phyloP scores from a whole-genome alignment of 805 yeast genomes.

The Candida loeiensis region DNA sequence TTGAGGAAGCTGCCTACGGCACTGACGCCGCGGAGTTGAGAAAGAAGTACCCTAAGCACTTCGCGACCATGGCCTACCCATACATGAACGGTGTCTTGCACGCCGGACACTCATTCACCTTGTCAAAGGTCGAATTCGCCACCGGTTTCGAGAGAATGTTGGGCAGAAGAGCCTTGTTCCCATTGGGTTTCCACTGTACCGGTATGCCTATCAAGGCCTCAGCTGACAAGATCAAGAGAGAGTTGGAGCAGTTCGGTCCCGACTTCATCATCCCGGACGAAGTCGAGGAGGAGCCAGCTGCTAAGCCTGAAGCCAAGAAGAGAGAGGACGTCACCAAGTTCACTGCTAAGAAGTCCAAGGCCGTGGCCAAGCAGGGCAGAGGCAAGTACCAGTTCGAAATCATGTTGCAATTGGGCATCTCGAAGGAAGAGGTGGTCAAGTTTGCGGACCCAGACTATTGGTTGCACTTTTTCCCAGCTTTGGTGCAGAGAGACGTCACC shows the following conservation, averaged over 20 bases:
- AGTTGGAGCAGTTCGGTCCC: constrained; percentile 83
- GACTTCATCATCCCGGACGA: constrained; percentile 65
- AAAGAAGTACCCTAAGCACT: constrained; percentile 76
- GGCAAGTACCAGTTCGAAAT: constrained; percentile 94
- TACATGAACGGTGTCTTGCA: constrained; percentile 98
- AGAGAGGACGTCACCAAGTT: constrained; percentile 85
- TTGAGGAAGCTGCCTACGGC: constrained; percentile 49
- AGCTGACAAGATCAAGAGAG: constrained; percentile 93
- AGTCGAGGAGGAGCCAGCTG: constrained; percentile 37
- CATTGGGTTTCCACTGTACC: constrained; percentile 98
- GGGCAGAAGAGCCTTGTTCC: constrained; percentile 89
- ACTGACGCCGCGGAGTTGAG: constrained; percentile 65
- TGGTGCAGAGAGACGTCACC: constrained; percentile 76
- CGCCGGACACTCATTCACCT: constrained; percentile 95
- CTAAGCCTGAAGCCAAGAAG: constrained; percentile 17
- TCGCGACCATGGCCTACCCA: constrained; percentile 96
- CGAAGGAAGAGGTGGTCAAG: constrained; percentile 74
- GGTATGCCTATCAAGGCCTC: constrained; percentile 98
- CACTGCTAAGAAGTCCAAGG: constrained; percentile 89
- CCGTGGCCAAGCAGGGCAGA: constrained; percentile 88
- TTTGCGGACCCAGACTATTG: constrained; percentile 93
- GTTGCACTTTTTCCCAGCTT: constrained; percentile 89
- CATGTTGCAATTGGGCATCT: constrained; percentile 90
- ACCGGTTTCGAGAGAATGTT: constrained; percentile 92
- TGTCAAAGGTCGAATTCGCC: constrained; percentile 89